phyloP scores from a whole-genome alignment of 1,139 yeast genomes.

The Yamadazyma membranifaciens region DNA sequence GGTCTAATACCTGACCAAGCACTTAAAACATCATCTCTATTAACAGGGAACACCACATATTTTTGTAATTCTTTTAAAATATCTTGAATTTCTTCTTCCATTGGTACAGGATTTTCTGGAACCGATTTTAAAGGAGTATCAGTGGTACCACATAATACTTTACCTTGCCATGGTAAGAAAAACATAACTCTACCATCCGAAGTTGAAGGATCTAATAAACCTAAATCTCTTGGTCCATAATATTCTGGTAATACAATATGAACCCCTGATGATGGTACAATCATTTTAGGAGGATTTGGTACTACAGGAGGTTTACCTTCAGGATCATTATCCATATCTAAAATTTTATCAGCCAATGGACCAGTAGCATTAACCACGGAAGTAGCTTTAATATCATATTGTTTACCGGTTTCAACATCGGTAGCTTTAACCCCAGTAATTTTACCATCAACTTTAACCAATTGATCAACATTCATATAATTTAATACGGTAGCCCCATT shows the following conservation, averaged over 20 bases:
- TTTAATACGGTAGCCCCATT: slow-evolving; percentile 89
- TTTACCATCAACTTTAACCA: slow-evolving; percentile 59
- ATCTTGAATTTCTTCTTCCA: slow-evolving; percentile 88
- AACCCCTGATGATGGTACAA: slow-evolving; percentile 93
- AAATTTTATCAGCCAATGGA: slow-evolving; percentile 80
- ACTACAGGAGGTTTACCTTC: slow-evolving; percentile 59
- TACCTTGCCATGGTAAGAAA: slow-evolving; percentile 98
- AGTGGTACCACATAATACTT: slow-evolving; percentile 94
- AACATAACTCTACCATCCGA: slow-evolving; percentile 96
- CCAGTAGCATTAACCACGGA: slow-evolving; percentile 92
- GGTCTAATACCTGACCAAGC: slow-evolving; percentile 99
- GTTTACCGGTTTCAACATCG: slow-evolving; percentile 72
- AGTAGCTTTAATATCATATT: slow-evolving; percentile 60
- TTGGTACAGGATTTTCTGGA: slow-evolving; percentile 81
- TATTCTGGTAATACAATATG: slow-evolving; percentile 90
- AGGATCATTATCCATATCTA: slow-evolving; percentile 82
- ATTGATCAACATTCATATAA: slow-evolving; percentile 77
- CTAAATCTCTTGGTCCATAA: slow-evolving; percentile 87
- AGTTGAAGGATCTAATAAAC: slow-evolving; percentile 87
- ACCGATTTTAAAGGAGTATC: slow-evolving; percentile 77
- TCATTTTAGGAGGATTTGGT: slow-evolving; percentile 63
- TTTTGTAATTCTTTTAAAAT: slow-evolving; percentile 85
- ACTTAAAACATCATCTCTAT: slow-evolving; percentile 85
- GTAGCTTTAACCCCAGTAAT: slow-evolving; percentile 73
- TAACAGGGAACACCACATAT: slow-evolving; percentile 84